Base-by-base conservation (phyloP, 148 eudicot genomes). In the Suaeda aralocaspica region DNA sequence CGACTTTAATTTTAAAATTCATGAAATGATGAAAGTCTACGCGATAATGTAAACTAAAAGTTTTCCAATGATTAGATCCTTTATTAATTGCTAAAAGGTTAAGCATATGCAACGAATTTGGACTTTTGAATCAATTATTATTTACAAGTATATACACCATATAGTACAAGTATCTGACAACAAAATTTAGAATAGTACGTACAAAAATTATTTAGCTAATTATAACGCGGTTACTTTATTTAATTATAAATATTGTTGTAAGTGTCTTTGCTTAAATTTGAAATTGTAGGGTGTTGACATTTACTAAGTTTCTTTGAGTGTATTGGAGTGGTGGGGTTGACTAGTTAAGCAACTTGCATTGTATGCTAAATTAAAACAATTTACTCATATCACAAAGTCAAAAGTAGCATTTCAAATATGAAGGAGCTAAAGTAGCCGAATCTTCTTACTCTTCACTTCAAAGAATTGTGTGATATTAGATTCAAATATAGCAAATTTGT, bases 51-150 rank as follows among this genome's bases (percentile, higher is more conserved):
- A 31, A 58, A 26, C 10, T 48, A 65, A 26, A 19, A 6, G 58
- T 44, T 18, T 14, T 60, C 62, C n/a, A 65, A 76, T 76, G 60
- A 76, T 71, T 76, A 58, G 46, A 26, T 25, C 26, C 58, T 36
- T 56, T 33, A 18, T 51, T 14, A 24, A 14, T 22, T 42, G 16
- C 24, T 14, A 19, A 62, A n/a, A 39, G 14, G 4, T 51, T 60
- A 53, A 64, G 61, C 70, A 63, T 68, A 55, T 63, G 75, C 71
- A 58, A 48, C 62, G 75, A 58, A 76, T 45, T 24, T 69, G 19
- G 74, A 60, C 72, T 33, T 18, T 53, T 51, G 55, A 51, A 51
- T 51, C 22, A 4, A 50, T 5, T 4, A 16, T 51, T 51, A 51
- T 8, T 51, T 51, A 21, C n/a, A 5, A 18, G 22, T 51, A 6